These are phyloP conservation scores for Ophiostoma novo-ulmi DNA, from an alignment of 2,329 filamentous ascomycete genomes.

Conservation along the genomic window DNA sequence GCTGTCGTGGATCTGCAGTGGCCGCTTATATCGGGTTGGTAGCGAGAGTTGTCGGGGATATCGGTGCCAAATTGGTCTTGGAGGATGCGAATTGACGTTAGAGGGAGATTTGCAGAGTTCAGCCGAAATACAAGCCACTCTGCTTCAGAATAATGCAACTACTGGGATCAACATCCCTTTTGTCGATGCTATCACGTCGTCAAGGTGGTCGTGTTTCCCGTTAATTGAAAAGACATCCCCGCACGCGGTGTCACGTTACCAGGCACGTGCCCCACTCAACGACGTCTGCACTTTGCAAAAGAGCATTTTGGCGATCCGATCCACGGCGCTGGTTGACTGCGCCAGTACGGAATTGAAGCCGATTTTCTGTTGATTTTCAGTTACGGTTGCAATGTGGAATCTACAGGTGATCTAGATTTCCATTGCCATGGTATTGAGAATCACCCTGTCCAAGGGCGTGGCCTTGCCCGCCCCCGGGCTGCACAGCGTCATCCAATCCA, in stretches of 20 bases:
- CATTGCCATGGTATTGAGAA: conserved; percentile 21
- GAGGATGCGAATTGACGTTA: neutral
- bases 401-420: neutral
- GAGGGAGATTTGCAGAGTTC: neutral
- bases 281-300: neutral
- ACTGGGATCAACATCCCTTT: conserved; percentile 6
- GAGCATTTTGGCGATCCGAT: neutral
- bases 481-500: neutral
- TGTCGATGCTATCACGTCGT: conserved; percentile 11
- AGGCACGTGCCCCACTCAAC: conserved; percentile 18
- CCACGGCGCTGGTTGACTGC: neutral
- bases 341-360: neutral
- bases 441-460: conserved; percentile 27
- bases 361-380: neutral
- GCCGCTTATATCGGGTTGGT: neutral
- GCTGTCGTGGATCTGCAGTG: neutral
- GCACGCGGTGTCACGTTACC: conserved; percentile 21
- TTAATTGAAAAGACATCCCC: conserved; percentile 14
- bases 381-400: neutral
- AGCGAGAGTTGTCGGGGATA: neutral
- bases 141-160: neutral
- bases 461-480: neutral
- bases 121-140: neutral
- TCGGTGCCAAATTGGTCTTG: neutral
- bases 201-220: neutral